Evolutionary conservation across 176 grass and related monocot genomes (phyloP).

Genomic region (Eragrostis nindensis): DNA sequence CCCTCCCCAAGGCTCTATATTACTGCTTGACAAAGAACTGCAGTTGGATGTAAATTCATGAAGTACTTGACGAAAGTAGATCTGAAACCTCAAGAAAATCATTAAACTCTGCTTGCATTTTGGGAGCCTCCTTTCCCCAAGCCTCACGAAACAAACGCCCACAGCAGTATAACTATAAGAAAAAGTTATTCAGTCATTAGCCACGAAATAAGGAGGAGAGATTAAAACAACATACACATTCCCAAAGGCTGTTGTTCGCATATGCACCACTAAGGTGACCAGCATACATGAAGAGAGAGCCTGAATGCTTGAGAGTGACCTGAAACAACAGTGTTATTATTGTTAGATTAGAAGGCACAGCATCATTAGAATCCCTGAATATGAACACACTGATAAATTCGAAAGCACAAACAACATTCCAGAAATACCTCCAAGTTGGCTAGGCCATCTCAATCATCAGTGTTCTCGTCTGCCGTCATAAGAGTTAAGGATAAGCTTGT

Average conservation of each 20-base stretch:
- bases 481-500: neutral
- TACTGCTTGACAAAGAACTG: neutral
- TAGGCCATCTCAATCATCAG: constrained; percentile 85
- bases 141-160: constrained; percentile 82
- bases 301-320: constrained; percentile 95
- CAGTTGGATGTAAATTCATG: neutral
- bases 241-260: constrained; percentile 96
- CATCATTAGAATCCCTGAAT: neutral
- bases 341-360: constrained; percentile 33
- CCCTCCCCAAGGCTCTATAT: neutral
- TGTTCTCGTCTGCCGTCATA: constrained; percentile 61
- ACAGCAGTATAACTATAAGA: constrained; percentile 79
- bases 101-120: constrained; percentile 92
- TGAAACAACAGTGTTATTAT: constrained; percentile 37
- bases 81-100: constrained; percentile 70
- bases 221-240: constrained; percentile 66
- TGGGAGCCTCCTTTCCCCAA: constrained; percentile 81
- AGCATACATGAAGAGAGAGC: constrained; percentile 98
- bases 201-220: constrained; percentile 27
- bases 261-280: constrained; percentile 88
- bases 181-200: constrained; percentile 47
- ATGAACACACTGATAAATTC: neutral
- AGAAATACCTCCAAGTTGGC: constrained; percentile 91
- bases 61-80: neutral
- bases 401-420: too few relatives aligned